These are phyloP conservation scores for Tetracladium marchalianum DNA, from an alignment of 495 filamentous ascomycete genomes.

Conservation along the genomic window DNA sequence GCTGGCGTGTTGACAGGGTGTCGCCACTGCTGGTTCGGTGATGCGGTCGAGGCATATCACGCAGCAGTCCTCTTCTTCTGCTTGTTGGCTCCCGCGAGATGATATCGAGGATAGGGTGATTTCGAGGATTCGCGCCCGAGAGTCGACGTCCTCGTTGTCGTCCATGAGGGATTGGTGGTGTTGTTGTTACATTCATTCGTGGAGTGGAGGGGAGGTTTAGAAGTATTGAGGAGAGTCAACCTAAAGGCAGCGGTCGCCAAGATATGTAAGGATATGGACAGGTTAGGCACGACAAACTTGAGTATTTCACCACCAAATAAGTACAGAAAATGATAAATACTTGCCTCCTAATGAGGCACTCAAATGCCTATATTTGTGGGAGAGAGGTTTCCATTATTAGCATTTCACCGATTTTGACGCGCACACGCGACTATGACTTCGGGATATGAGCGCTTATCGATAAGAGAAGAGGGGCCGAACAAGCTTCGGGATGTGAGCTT, in stretches of 20 bases:
- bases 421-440: not conserved
- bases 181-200: too few species aligned
- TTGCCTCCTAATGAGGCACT: too few species aligned
- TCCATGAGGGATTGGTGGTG: slow-evolving; percentile 3
- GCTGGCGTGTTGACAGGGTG: slow-evolving; percentile 67
- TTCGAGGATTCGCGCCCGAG: slow-evolving; percentile 33
- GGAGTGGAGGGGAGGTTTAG: too few species aligned
- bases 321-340: too few species aligned
- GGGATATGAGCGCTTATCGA: not conserved
- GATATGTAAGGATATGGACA: too few species aligned
- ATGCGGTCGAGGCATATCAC: slow-evolving; percentile 69
- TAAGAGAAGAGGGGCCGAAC: not conserved
- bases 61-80: slow-evolving; percentile 35
- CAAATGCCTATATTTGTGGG: too few species aligned
- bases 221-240: too few species aligned
- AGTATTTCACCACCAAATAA: too few species aligned
- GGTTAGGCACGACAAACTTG: too few species aligned
- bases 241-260: too few species aligned
- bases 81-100: slow-evolving; percentile 14
- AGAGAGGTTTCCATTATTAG: too few species aligned
- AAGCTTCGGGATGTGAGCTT: not conserved
- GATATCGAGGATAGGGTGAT: slow-evolving; percentile 36
- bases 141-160: slow-evolving; percentile 21
- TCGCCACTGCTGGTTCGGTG: slow-evolving; percentile 57
- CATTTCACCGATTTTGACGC: too few species aligned